Evolutionary conservation across 2,329 filamentous ascomycete species (phyloP).

Genomic region (Beauveria sp.): DNA sequence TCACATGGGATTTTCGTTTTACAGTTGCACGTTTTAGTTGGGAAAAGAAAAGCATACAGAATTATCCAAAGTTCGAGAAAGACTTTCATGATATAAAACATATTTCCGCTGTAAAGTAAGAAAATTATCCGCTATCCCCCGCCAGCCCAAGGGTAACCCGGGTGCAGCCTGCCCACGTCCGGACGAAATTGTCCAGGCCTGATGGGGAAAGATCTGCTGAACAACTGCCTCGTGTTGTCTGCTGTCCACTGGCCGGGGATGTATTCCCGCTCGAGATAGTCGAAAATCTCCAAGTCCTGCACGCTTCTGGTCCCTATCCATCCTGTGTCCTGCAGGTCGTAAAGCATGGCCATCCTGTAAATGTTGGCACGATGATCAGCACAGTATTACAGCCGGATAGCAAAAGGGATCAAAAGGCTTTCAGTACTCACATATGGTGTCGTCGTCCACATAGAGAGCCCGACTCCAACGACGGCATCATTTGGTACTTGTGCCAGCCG

Average conservation of each 20-base stretch:
- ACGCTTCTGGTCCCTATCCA: not conserved
- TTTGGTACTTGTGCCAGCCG: slow-evolving; percentile 2
- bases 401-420: not conserved
- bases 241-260: not conserved
- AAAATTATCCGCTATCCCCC: not conserved
- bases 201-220: not conserved
- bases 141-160: not conserved
- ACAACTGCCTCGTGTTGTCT: not conserved
- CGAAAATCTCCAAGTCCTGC: not conserved
- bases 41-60: not conserved
- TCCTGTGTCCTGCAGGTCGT: not conserved
- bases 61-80: not conserved
- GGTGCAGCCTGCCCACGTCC: not conserved
- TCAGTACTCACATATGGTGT: not conserved
- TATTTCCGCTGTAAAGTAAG: not conserved
- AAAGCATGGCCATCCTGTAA: not conserved
- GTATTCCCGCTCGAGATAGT: slow-evolving; percentile 1
- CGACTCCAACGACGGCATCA: not conserved
- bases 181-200: not conserved
- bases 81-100: not conserved
- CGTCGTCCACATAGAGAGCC: not conserved
- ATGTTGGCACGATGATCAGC: not conserved
- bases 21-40: not conserved
- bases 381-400: not conserved
- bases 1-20: not conserved